phyloP scores from a whole-genome alignment of 1,284 basidiomycete genomes.

The Ustilago trichophora region DNA sequence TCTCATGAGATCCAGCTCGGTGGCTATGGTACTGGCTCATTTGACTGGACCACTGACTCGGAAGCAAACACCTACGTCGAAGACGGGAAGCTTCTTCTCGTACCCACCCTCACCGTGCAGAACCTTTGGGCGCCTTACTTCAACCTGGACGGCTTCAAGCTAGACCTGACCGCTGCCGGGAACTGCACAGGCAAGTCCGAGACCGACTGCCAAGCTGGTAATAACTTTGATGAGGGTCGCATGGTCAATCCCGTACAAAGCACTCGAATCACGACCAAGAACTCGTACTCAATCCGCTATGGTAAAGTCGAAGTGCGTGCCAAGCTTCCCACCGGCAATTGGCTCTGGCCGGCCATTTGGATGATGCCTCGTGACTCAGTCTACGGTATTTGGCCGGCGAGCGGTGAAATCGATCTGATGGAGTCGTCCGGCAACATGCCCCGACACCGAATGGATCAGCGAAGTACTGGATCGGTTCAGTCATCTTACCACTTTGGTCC shows the following conservation, averaged over 20 bases:
- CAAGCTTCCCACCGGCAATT: constrained; percentile 76
- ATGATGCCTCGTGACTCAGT: constrained; percentile 77
- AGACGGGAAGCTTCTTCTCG: constrained; percentile 80
- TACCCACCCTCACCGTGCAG: constrained; percentile 83
- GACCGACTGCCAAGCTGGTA: constrained; percentile 68
- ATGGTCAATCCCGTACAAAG: constrained; percentile 82
- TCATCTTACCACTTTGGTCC: constrained; percentile 81
- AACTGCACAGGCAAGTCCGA: constrained; percentile 74
- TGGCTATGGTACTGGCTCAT: constrained; percentile 85
- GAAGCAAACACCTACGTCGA: constrained; percentile 80
- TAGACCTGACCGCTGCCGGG: constrained; percentile 79
- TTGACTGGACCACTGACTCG: constrained; percentile 85
- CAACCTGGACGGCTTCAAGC: constrained; percentile 76
- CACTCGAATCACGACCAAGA: constrained; percentile 80
- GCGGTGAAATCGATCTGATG: constrained; percentile 80
- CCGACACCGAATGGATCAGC: constrained; percentile 74
- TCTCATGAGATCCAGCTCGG: constrained; percentile 81
- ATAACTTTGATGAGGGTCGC: constrained; percentile 66
- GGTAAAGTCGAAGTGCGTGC: constrained; percentile 84
- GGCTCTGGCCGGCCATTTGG: constrained; percentile 86
- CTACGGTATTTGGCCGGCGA: constrained; percentile 82
- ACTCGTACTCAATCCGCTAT: constrained; percentile 74
- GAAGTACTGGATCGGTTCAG: constrained; percentile 11
- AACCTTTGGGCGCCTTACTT: constrained; percentile 73
- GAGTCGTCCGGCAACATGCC: constrained; percentile 70